A percentile compares a stretch with the other conserved stretches of the same genome.
phyloP scores from a whole-genome alignment of 2,329 filamentous ascomycete genomes.

The Scedosporium dehoogii region DNA sequence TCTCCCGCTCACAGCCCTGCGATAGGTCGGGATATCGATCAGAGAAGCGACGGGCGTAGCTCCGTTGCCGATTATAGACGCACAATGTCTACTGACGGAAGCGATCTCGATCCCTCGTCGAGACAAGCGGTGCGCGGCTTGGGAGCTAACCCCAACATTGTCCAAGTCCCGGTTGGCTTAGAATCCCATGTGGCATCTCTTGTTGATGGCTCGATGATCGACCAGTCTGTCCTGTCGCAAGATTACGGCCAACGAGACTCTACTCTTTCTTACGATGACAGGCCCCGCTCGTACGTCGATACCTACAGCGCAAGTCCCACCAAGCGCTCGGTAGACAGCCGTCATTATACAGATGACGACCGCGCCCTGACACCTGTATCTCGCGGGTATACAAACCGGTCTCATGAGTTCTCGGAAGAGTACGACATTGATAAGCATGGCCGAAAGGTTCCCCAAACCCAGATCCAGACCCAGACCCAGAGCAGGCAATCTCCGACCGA shows the following conservation, averaged over 20 bases:
- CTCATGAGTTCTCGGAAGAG: slow-evolving; percentile 38
- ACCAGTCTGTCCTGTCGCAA: slow-evolving; percentile 59
- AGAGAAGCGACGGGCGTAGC: slow-evolving; percentile 29
- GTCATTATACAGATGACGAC: slow-evolving; percentile 28
- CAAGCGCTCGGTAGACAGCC: slow-evolving; percentile 30
- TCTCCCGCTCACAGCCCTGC: slow-evolving; percentile 44
- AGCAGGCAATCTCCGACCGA: slow-evolving; percentile 43
- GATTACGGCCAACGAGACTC: slow-evolving; percentile 34
- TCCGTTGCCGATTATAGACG: slow-evolving; percentile 46
- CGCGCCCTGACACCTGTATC: slow-evolving; percentile 28
- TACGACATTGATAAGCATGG: slow-evolving; percentile 51
- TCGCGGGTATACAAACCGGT: slow-evolving; percentile 24
- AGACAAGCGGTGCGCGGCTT: slow-evolving; percentile 63
- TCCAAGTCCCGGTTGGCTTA: slow-evolving; percentile 62
- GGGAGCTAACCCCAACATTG: slow-evolving; percentile 64
- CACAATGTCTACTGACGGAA: slow-evolving; percentile 40
- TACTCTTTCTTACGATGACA: slow-evolving; percentile 22
- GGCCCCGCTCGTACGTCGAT: slow-evolving; percentile 16
- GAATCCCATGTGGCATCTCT: slow-evolving; percentile 89
- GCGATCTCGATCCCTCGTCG: slow-evolving; percentile 50
- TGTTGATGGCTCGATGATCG: slow-evolving; percentile 60
- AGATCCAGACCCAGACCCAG: slow-evolving; percentile 25
- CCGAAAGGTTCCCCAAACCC: slow-evolving; percentile 39
- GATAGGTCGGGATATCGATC: slow-evolving; percentile 41
- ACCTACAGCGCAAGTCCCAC: slow-evolving; percentile 27